These are phyloP conservation scores for Verticillium albo-atrum DNA, from an alignment of 2,329 filamentous ascomycete species.

Conservation along the genomic window DNA sequence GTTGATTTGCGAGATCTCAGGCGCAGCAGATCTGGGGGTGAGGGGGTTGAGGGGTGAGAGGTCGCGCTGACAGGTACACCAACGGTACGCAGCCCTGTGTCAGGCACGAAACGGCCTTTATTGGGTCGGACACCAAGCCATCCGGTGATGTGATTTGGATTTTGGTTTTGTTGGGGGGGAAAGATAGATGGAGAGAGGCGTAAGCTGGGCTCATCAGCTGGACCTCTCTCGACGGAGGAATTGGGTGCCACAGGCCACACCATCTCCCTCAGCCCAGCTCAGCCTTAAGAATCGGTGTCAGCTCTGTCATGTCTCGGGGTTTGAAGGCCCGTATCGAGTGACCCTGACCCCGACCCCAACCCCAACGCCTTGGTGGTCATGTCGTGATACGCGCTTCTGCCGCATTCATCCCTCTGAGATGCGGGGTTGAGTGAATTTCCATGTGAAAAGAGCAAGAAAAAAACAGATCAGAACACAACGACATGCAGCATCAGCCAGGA, in stretches of 20 bases:
- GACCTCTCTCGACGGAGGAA: too few species aligned
- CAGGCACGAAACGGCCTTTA: constrained; percentile 3
- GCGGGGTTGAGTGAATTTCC: background rate
- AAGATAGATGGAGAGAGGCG: too few species aligned
- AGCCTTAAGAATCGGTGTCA: background rate
- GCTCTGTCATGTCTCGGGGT: background rate
- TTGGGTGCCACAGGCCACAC: background rate
- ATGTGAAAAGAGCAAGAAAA: too few species aligned
- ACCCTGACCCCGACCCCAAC: too few species aligned
- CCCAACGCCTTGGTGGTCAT: background rate
- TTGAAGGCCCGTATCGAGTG: background rate
- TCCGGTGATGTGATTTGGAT: constrained; percentile 6
- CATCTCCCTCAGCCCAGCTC: background rate
- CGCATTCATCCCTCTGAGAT: background rate
- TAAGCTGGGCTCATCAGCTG: background rate
- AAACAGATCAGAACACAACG: too few species aligned
- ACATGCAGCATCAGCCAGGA: background rate
- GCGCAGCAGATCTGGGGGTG: background rate
- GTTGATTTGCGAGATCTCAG: background rate
- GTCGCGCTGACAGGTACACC: background rate
- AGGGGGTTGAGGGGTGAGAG: too few species aligned
- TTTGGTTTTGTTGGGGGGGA: too few species aligned
- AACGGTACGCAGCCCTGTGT: background rate
- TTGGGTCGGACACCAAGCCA: constrained; percentile 3
- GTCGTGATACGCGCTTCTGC: background rate